Base-by-base conservation (phyloP, 345 rosid genomes). In the Limnanthes douglasii region DNA sequence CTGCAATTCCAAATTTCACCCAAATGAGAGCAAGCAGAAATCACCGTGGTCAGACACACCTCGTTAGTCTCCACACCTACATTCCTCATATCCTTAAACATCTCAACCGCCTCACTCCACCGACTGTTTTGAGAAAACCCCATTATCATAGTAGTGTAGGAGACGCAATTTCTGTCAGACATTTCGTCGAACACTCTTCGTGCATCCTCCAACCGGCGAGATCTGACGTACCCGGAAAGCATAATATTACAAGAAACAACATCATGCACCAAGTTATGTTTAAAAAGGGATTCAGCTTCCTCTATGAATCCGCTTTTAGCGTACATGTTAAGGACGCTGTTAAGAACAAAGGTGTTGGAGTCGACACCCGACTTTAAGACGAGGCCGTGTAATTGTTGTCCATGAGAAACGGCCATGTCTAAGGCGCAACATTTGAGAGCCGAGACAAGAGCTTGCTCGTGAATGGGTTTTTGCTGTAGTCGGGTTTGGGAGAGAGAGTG, bases 271-370 rank as follows among this genome's bases (percentile, higher is more conserved):
- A 50, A 12, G 13, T 46, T 51, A 2, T 50, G 31, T 24, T 50
- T 46, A 8, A 75, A 86, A 15, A 81, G 38, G 9, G 42, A 53
- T 50, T 51, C 46, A 1, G 92, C 93, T 9, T 70, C 70, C 2
- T n/a, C 39, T 46, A 86, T 48, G 46, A 55, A 18, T 28, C 69
- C 61, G 33, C 84, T 75, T 59, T 68, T 86, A 1, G 75, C 62
- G 44, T 86, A 82, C 81, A 86, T 42, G 46, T 75, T 78, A 24
- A 75, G 68, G 43, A 81, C 63, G 37, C 94, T 78, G 44, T 82
- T 86, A 13, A 46, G 53, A 14, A 86, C 48, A 37, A 65, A 81
- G 41, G 67, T 52, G 61, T 78, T 78, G 3, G 73, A 73, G 17
- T 41, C 49, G n/a, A 68, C 50, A 48, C 94, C 93, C 0, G 67